A percentile compares a stretch with the other conserved stretches of the same genome.
These are phyloP conservation scores for Pisolithus orientalis DNA, from an alignment of 768 basidiomycete genomes.

Conservation along the genomic window DNA sequence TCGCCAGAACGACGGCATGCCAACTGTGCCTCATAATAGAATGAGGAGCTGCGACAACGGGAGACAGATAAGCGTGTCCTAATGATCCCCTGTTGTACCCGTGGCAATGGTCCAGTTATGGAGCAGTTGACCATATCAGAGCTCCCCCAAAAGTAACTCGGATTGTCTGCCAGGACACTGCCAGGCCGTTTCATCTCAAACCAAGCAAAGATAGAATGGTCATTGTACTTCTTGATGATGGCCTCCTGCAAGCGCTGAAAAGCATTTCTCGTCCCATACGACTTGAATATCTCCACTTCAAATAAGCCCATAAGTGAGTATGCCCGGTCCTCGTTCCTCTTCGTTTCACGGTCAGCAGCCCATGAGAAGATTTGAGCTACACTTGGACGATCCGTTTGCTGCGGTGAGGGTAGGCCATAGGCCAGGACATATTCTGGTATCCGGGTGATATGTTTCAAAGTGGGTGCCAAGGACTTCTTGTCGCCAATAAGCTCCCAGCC, in stretches of 20 bases:
- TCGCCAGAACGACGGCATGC: no score
- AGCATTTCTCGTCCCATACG: conserved; percentile 12
- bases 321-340: conserved; percentile 10
- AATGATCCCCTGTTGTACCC: no score
- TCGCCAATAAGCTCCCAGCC: conserved; percentile 8
- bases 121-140: not conserved
- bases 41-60: no score
- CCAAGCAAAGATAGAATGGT: not conserved
- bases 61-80: no score
- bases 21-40: no score
- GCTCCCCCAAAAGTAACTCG: not conserved
- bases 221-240: not conserved
- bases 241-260: not conserved
- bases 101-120: no score
- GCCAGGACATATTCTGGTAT: conserved; percentile 3
- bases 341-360: conserved; percentile 12
- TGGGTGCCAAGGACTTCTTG: conserved; percentile 1
- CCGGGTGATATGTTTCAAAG: not conserved
- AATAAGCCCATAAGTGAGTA: conserved; percentile 16
- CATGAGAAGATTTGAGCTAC: conserved; percentile 9
- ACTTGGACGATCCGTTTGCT: not conserved
- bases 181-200: not conserved
- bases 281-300: conserved; percentile 4
- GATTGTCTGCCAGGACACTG: not conserved
- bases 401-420: not conserved